Base-by-base conservation (phyloP, 345 rosid species). In the Pelargonium nanum region DNA sequence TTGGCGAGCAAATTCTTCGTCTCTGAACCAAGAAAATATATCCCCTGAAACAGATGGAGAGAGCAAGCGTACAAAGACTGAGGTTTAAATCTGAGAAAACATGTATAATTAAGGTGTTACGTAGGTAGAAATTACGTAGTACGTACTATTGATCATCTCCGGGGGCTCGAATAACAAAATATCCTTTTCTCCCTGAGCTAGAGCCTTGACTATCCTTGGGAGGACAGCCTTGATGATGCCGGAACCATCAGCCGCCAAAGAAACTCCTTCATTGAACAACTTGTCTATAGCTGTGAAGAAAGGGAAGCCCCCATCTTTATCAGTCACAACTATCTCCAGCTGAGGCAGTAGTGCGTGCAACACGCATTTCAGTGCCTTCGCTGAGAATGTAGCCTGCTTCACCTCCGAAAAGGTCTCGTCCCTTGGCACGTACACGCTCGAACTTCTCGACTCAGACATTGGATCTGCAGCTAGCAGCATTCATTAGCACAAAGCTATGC, bases 1-100 rank as follows among this genome's bases (percentile, higher is more conserved):
- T 61, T 91, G 88, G 5, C 96, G 81, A 45, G 76, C 82, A 19
- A 88, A 91, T 58, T 91, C 96, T 5, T 88, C 93, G 55, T 91
- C 96, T 58, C 80, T 70, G 5, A 82, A 55, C 97, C 97, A 87
- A 68, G 86, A 82, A 58, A 84, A 86, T 45, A 65, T 78, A 65
- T 84, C 85, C 71, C 84, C 96, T 91, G 74, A 9, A 16, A 6
- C 1, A 0, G 44, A 54, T 25, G 2, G 58, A 19, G 22, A n/a
- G 22, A 12, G 13, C 19, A 19, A 19, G 22, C 24, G 8, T n/a
- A 19, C 19, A 64, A 2, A 34, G 19, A 22, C 24, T 0, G 6
- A 12, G 24, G 19, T 30, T 12, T 22, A 28, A 24, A 26, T 2
- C 2, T 64, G 4, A n/a, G 23, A 4, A 53, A 22, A 5, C 12